Percentiles rank a stretch among this genome's conserved stretches.
Conservation (phyloP, 306 rosid genomes). For the Medicago truncatula region MtrunA17r5.0-ANR NC_053042.1:10877001-10877500, state of each 20-base stretch:
- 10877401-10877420: slow-evolving; percentile 59
- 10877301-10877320: slow-evolving; percentile 53
- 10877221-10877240: slow-evolving; percentile 65
- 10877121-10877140: not conserved
- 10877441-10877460: slow-evolving; percentile 33
- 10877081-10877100: slow-evolving; percentile 23
- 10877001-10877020: not conserved
- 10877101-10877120: not conserved
- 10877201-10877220: slow-evolving; percentile 67
- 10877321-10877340: slow-evolving; percentile 58
- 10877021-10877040: not conserved
- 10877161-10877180: slow-evolving; percentile 64
- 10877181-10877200: slow-evolving; percentile 74
- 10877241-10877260: slow-evolving; percentile 50
- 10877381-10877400: slow-evolving; percentile 55
- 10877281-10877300: slow-evolving; percentile 54
- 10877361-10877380: slow-evolving; percentile 73
- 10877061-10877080: slow-evolving; percentile 22
- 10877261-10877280: slow-evolving; percentile 33
- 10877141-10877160: not conserved
- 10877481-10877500: not conserved
- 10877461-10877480: not conserved
- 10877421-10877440: slow-evolving; percentile 48
- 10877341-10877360: slow-evolving; percentile 66
- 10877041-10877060: slow-evolving; percentile 3